A percentile compares a stretch with the other conserved stretches of the same genome.
Evolutionary conservation across 805 yeast species (phyloP).

Genomic region (Saturnispora halmiae): DNA sequence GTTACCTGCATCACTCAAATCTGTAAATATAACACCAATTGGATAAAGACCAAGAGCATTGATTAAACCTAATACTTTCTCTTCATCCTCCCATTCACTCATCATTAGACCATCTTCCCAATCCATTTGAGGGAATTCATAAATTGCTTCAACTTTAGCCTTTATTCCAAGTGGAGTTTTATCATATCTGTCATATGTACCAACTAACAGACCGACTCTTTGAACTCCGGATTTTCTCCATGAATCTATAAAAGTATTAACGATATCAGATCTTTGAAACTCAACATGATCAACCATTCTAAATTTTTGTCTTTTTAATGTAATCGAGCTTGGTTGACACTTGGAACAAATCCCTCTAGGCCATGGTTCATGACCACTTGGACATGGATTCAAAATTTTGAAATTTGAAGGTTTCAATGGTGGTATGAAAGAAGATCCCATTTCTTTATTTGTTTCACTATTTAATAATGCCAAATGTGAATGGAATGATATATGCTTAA

Average conservation of each 20-base stretch:
- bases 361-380: conserved; percentile 84
- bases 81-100: conserved; percentile 46
- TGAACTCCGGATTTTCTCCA: conserved; percentile 91
- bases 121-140: conserved; percentile 85
- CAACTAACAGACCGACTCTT: conserved; percentile 78
- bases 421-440: conserved; percentile 61
- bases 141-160: conserved; percentile 88
- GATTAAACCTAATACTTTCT: conserved; percentile 46
- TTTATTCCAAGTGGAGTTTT: conserved; percentile 88
- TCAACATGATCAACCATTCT: conserved; percentile 98
- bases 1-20: conserved; percentile 75
- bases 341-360: conserved; percentile 91
- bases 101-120: conserved; percentile 77
- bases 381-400: conserved; percentile 55
- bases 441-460: conserved; percentile 52
- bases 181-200: conserved; percentile 68
- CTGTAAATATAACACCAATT: conserved; percentile 85
- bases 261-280: conserved; percentile 61
- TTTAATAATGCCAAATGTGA: conserved; percentile 69
- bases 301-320: conserved; percentile 79
- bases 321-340: conserved; percentile 94
- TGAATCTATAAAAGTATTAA: conserved; percentile 76
- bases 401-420: conserved; percentile 70
- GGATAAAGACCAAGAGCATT: conserved; percentile 50
- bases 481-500: conserved; percentile 85